Base-by-base conservation (phyloP, 371 early-diverging fungal genomes). In the Lichtheimia hyalospora region DNA sequence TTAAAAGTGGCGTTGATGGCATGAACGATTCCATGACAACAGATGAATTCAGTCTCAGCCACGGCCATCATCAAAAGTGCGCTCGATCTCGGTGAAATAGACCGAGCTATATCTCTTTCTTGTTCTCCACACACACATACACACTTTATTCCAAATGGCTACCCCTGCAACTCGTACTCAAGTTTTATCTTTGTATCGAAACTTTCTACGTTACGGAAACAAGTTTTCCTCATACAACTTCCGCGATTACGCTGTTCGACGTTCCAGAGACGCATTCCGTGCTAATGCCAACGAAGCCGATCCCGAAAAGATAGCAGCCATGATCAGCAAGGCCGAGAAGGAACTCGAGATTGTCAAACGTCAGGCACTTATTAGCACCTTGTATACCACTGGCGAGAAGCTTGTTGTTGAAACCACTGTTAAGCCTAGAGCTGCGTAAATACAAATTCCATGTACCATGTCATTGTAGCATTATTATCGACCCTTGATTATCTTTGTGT, bases 161-260 rank as follows among this genome's bases (percentile, higher is more conserved):
- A 54, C 54, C 23, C 55, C 72, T 27, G 49, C 70, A 41, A 60
- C 70, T 6, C 77, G 74, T 49, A 15, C 73, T 18, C 69, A 87
- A 51, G 81, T 87, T 39, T 75, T 91, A 21, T 67, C 77, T 28
- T 84, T 89, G 28, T 89, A 87, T 66, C 87, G 88, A 25, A 64
- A 78, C 12, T 79, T 89, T 53, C 70, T 88, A 18, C 87, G 88
- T 24, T 72, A 84, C 58, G 79, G 88, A 3, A 76, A 84, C 58
- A 76, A 73, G 39, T 88, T 89, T 62, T 65, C 82, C 3, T 70
- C 83, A 55, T 88, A 91, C 84, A 89, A 91, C 79, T 91, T 87
- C 67, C 83, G 86, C 57, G 81, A 86, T 50, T 91, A 89, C 65
- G 83, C 88, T 46, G 60, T 82, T 50, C 87, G 89, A 43, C 84